phyloP scores from a whole-genome alignment of 805 yeast species.

The Isabelozyma heimii region DNA sequence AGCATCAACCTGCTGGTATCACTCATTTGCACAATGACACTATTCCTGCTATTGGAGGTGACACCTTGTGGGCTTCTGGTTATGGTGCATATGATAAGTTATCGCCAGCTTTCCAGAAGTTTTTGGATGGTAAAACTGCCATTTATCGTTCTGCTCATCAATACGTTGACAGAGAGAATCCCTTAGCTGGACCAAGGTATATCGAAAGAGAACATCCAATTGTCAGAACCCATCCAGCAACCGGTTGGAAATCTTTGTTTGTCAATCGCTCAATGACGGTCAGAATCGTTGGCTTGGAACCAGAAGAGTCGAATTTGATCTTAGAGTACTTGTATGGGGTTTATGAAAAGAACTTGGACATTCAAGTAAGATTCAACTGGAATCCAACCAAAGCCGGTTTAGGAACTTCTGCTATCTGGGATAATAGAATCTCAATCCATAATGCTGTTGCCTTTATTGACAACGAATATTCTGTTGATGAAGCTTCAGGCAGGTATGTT shows the following conservation, averaged over 20 bases:
- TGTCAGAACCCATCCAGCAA: conserved; percentile 31
- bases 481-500: conserved; percentile 34
- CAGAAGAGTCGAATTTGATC: conserved; percentile 34
- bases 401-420: conserved; percentile 53
- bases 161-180: conserved; percentile 33
- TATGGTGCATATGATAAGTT: conserved; percentile 52
- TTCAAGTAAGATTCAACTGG: conserved; percentile 50
- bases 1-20: conserved; percentile 53
- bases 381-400: conserved; percentile 29
- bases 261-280: conserved; percentile 28
- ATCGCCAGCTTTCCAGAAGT: conserved; percentile 45
- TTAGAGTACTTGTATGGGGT: conserved; percentile 40
- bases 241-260: conserved; percentile 30
- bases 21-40: conserved; percentile 54
- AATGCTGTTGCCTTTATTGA: conserved; percentile 30
- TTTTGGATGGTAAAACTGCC: conserved; percentile 44
- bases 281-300: conserved; percentile 28
- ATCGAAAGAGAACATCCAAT: conserved; percentile 30
- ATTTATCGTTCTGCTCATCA: conserved; percentile 39
- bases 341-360: conserved; percentile 46
- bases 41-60: conserved; percentile 51
- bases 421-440: conserved; percentile 50
- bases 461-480: conserved; percentile 36
- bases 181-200: conserved; percentile 26
- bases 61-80: conserved; percentile 51